These are phyloP conservation scores for Erysimum pusillum DNA, from an alignment of 441 rosid genomes.

Conservation along the genomic window DNA sequence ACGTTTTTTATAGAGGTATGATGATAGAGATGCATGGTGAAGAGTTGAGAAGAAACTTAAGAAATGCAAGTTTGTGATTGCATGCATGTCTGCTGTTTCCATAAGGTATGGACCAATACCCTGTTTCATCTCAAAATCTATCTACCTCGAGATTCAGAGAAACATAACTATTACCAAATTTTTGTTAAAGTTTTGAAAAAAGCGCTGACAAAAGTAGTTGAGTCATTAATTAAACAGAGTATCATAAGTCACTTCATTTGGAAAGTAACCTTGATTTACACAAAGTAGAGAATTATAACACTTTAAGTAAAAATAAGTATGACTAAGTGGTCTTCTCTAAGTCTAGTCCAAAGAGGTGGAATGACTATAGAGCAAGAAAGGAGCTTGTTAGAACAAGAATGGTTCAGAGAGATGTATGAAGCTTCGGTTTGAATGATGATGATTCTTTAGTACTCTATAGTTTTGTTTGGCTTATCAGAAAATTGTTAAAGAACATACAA, in stretches of 20 bases:
- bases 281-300: not conserved
- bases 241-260: constrained; percentile 8
- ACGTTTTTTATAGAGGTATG: constrained; percentile 23
- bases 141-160: constrained; percentile 46
- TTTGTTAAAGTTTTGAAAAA: constrained; percentile 14
- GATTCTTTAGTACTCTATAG: not conserved
- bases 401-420: not conserved
- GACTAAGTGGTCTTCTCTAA: not conserved
- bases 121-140: constrained; percentile 30
- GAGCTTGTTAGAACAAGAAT: not conserved
- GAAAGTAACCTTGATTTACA: constrained; percentile 13
- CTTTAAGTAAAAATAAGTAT: not conserved
- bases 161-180: constrained; percentile 20
- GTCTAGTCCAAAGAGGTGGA: not conserved
- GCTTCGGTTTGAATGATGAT: not conserved
- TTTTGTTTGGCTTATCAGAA: not conserved
- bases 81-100: constrained; percentile 49
- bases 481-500: not conserved
- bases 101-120: constrained; percentile 39
- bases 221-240: constrained; percentile 34
- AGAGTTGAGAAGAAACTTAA: constrained; percentile 14
- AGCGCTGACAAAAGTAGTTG: no score
- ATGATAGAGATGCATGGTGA: constrained; percentile 37
- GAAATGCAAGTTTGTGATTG: constrained; percentile 44
- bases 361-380: not conserved